These are phyloP conservation scores for Somion occarium DNA, from an alignment of 1,284 basidiomycete species.

Conservation along the genomic window DNA sequence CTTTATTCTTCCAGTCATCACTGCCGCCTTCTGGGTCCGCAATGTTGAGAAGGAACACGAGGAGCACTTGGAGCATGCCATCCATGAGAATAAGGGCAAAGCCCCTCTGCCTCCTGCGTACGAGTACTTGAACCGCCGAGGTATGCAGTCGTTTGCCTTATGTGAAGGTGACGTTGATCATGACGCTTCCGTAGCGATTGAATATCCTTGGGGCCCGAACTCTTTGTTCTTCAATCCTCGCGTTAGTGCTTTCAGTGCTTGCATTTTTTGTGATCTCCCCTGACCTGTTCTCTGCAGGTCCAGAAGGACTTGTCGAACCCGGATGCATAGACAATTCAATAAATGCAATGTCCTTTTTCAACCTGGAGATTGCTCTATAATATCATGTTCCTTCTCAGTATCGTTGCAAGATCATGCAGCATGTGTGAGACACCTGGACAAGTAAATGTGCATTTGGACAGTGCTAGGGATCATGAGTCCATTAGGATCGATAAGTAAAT, in stretches of 20 bases:
- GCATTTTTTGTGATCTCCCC: not conserved
- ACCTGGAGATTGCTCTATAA: no score
- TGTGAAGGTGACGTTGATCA: no score
- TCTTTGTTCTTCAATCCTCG: constrained; percentile 76
- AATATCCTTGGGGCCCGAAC: constrained; percentile 81
- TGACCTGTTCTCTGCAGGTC: constrained; percentile 30
- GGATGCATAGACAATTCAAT: constrained; percentile 25
- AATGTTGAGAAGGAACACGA: constrained; percentile 73
- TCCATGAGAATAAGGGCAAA: constrained; percentile 70
- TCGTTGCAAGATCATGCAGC: not conserved
- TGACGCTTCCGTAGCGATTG: no score
- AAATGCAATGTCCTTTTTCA: constrained; percentile 6
- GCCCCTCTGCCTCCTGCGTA: constrained; percentile 69
- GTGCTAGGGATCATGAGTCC: no score
- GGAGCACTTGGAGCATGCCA: constrained; percentile 67
- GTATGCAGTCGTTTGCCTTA: constrained; percentile 15
- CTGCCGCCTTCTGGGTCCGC: constrained; percentile 67
- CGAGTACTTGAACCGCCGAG: constrained; percentile 72
- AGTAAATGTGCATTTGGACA: not conserved
- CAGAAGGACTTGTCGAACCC: constrained; percentile 62
- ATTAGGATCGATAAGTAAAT: no score
- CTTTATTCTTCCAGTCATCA: constrained; percentile 42
- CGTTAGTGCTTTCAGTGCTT: constrained; percentile 39
- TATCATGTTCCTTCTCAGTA: no score
- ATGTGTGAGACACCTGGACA: not conserved